Percentiles rank a stretch among this genome's conserved stretches.
Evolutionary conservation across 139 green algal genomes (phyloP).

Genomic region (Eudorina sp.): DNA sequence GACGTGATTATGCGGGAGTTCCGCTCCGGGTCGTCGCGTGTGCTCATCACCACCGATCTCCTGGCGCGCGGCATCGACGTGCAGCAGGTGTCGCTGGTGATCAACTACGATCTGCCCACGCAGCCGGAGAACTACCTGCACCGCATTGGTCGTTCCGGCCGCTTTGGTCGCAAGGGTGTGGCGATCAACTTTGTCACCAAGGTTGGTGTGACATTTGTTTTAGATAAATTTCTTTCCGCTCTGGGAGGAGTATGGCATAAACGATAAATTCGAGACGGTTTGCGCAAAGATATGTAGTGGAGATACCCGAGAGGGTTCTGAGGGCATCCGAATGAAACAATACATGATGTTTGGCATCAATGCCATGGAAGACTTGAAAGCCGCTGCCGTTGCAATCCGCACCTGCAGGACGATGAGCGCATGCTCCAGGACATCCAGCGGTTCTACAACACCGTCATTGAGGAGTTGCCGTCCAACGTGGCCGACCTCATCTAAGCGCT

Average conservation of each 20-base stretch:
- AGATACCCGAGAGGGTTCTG: too few relatives aligned
- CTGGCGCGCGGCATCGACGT: conserved; percentile 99
- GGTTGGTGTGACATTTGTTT: conserved; percentile 9
- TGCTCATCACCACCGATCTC: conserved; percentile 99
- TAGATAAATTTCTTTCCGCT: too few relatives aligned
- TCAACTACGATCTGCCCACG: conserved; percentile 99
- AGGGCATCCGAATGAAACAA: too few relatives aligned
- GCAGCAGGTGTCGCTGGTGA: conserved; percentile 99
- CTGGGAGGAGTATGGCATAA: too few relatives aligned
- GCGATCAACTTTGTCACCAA: conserved; percentile 99
- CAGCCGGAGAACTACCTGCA: conserved; percentile 99
- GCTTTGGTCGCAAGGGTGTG: conserved; percentile 98
- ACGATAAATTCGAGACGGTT: too few relatives aligned
- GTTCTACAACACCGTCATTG: conserved; percentile 99
- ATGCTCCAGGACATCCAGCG: conserved; percentile 98
- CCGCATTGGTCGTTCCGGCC: conserved; percentile 94
- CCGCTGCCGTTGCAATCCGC: too few relatives aligned
- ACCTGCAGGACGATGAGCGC: conserved; percentile 93
- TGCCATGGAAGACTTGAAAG: too few relatives aligned
- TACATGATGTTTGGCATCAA: too few relatives aligned
- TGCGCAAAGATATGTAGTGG: too few relatives aligned
- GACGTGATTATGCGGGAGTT: conserved; percentile 99
- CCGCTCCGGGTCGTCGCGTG: conserved; percentile 97
- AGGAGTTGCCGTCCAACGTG: conserved; percentile 98
- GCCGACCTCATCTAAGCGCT: conserved; percentile 91